phyloP scores from a whole-genome alignment of 345 rosid genomes.

The Moringa oleifera region DNA sequence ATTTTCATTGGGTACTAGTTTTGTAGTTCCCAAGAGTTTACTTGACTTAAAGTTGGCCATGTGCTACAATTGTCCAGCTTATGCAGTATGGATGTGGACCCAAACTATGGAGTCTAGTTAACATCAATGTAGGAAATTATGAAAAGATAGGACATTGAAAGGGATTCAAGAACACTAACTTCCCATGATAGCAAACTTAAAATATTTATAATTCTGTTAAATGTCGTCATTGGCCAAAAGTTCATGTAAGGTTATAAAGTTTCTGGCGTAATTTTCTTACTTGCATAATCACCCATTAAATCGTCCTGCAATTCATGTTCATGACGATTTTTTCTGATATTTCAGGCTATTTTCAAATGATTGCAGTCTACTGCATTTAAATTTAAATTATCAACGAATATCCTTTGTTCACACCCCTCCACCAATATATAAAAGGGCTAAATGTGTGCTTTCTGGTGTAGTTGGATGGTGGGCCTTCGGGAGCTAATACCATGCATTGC shows the following conservation, averaged over 20 bases:
- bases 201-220: no score
- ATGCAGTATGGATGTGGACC: no score
- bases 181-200: no score
- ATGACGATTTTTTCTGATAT: neutral
- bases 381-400: neutral
- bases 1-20: no score
- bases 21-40: no score
- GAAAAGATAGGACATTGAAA: no score
- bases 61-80: neutral
- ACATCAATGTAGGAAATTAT: no score
- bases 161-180: no score
- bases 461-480: slow-evolving; percentile 99
- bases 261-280: neutral
- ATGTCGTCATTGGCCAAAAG: no score
- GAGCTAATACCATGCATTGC: slow-evolving; percentile 96
- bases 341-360: neutral
- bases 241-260: neutral
- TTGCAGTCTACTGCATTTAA: neutral
- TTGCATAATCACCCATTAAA: neutral
- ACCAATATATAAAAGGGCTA: slow-evolving; percentile 3
- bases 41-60: neutral
- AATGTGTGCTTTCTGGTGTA: slow-evolving; percentile 21
- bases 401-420: neutral
- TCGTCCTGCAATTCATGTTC: neutral
- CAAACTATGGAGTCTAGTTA: no score